A percentile compares a stretch with the other conserved stretches of the same genome.
phyloP scores from a whole-genome alignment of 305 asterid species.

The Fraxinus floribunda region DNA sequence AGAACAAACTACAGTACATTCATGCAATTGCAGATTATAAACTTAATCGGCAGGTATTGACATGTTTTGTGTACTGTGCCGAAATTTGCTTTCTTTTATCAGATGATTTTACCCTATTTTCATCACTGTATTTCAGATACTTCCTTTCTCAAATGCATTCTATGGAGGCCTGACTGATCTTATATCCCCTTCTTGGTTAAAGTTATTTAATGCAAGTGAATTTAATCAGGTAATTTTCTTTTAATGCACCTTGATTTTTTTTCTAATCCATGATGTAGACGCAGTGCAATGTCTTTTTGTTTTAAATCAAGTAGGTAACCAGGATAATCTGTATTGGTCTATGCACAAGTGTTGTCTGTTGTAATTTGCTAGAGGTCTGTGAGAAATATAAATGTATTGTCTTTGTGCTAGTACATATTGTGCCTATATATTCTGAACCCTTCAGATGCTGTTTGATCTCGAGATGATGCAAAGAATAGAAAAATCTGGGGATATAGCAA shows the following conservation, averaged over 20 bases:
- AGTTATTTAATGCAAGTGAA: slow-evolving; percentile 87
- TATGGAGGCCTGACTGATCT: slow-evolving; percentile 87
- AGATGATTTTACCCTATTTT: slow-evolving; percentile 29
- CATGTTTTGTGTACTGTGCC: slow-evolving; percentile 18
- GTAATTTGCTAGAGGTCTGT: slow-evolving; percentile 21
- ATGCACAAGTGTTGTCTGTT: slow-evolving; percentile 8
- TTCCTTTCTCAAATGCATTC: slow-evolving; percentile 92
- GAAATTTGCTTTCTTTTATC: slow-evolving; percentile 23
- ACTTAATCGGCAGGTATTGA: slow-evolving; percentile 81
- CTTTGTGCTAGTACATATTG: neutral
- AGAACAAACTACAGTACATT: slow-evolving; percentile 92
- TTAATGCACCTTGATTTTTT: slow-evolving; percentile 7
- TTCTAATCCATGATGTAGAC: slow-evolving; percentile 4
- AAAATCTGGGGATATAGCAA: neutral
- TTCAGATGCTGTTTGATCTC: slow-evolving; percentile 5
- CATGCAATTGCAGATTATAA: slow-evolving; percentile 96
- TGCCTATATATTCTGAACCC: neutral
- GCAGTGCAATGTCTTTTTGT: neutral
- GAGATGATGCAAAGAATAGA: neutral
- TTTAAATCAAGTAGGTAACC: neutral
- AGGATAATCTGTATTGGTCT: neutral
- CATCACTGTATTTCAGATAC: slow-evolving; percentile 59
- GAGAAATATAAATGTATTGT: slow-evolving; percentile 14
- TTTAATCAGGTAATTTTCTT: slow-evolving; percentile 79
- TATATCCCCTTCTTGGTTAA: slow-evolving; percentile 93